A percentile compares a stretch with the other conserved stretches of the same genome.
Evolutionary conservation across 73 alveolate species (phyloP).

Genomic region (Tetrahymena borealis): DNA sequence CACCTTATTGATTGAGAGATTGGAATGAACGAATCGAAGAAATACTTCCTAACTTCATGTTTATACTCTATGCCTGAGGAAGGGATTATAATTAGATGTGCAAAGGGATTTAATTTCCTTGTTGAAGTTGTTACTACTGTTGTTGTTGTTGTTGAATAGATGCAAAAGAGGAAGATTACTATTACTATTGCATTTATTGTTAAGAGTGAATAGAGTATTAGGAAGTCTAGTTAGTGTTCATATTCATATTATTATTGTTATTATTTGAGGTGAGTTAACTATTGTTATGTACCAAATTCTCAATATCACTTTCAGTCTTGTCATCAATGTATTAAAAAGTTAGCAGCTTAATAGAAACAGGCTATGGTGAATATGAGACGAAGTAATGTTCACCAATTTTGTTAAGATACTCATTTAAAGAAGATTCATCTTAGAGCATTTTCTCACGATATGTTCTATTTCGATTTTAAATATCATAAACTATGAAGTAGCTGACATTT

Average conservation of each 20-base stretch:
- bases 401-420: neutral
- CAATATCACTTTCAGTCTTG: neutral
- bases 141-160: neutral
- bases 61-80: neutral
- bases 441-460: neutral
- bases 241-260: neutral
- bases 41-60: neutral
- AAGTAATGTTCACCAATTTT: neutral
- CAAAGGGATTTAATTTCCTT: neutral
- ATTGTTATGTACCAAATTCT: neutral
- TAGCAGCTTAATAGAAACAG: neutral
- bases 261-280: neutral
- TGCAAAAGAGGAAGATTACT: neutral
- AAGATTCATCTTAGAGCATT: neutral
- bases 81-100: neutral
- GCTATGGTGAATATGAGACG: neutral
- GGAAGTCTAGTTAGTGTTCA: neutral
- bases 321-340: neutral
- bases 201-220: neutral
- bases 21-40: neutral
- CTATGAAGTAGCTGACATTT: neutral
- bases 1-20: neutral
- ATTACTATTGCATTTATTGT: neutral
- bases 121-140: neutral
- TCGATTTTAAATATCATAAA: neutral